Base-by-base conservation (phyloP, 148 eudicot species). In the Silene uniflora region DNA sequence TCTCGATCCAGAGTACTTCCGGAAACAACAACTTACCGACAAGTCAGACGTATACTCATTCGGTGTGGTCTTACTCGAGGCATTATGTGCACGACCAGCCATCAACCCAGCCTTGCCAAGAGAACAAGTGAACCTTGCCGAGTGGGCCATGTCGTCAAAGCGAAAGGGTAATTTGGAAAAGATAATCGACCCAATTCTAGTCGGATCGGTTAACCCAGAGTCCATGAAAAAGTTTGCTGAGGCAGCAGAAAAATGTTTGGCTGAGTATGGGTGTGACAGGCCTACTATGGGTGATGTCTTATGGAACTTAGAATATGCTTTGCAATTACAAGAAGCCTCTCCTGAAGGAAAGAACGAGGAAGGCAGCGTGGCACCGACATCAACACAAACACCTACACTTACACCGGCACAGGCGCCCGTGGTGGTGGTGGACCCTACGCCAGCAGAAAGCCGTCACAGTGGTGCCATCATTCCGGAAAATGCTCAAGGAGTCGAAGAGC, bases 31-130 rank as follows among this genome's bases (percentile, higher is more conserved):
- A 47, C 84, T 94, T 6, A 94, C 98, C 0, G 97, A 94, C 21
- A 94, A 94, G 55, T 93, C 98, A 0, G 98, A 93, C 42, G 98
- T 93, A 10, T 91, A 93, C 81, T 93, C 98, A 0, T 95, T 95
- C 21, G 98, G 97, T 6, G 97, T 95, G 0, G 97, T 95, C 29
- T 83, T 95, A 7, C 84, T 95, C 0, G 97, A 95, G 81, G 96
- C 84, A 0, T 63, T 95, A n/a, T 95, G 97, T 65, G 97, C 96
- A 2, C 78, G 98, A 21, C 86, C 96, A 0, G 91, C 98, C 11
- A 85, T 95, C 13, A 80, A 90, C 69, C 96, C 97, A 0, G 86
- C 84, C n/a, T 73, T 95, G 69, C 90, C 96, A 2, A 74, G 97
- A 25, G 98, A 92, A 9, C 97, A 95, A 71, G 96, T 95, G 25